A percentile compares a stretch with the other conserved stretches of the same genome.
Conservation (phyloP, 805 yeast species). For the Saturnispora serradocipensis region DNA sequence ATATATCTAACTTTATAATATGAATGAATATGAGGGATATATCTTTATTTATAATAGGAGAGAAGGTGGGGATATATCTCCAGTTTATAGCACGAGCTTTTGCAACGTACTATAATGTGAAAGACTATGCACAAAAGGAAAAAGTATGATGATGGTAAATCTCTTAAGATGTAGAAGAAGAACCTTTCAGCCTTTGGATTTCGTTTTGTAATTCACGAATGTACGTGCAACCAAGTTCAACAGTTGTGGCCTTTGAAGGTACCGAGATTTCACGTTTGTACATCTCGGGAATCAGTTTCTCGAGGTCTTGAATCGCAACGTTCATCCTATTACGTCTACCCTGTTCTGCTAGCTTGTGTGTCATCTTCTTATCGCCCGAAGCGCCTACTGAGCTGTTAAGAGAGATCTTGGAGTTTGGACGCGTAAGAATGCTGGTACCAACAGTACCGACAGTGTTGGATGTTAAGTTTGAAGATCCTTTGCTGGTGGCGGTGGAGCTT, state of each 20-base stretch:
- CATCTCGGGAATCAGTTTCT: constrained; percentile 53
- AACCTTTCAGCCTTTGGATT: constrained; percentile 28
- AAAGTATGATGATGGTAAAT: background rate
- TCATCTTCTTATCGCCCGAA: constrained; percentile 44
- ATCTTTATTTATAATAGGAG: background rate
- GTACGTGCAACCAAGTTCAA: constrained; percentile 74
- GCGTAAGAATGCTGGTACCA: constrained; percentile 10
- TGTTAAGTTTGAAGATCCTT: background rate
- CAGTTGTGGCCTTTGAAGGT: constrained; percentile 91
- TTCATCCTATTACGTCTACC: constrained; percentile 93
- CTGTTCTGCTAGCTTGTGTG: constrained; percentile 91
- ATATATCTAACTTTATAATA: background rate
- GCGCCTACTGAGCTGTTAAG: background rate
- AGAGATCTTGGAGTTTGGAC: background rate
- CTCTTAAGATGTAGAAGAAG: background rate
- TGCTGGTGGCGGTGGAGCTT: background rate
- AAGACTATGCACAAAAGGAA: background rate
- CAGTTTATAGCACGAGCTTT: background rate
- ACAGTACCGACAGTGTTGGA: constrained; percentile 1
- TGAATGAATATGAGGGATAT: background rate
- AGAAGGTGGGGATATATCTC: background rate
- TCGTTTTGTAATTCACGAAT: constrained; percentile 41
- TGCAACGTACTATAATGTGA: background rate
- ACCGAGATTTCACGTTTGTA: constrained; percentile 49
- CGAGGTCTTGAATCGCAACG: constrained; percentile 69